Evolutionary conservation across 139 green algal species (phyloP).

Genomic region (Coelastrella sp.): DNA sequence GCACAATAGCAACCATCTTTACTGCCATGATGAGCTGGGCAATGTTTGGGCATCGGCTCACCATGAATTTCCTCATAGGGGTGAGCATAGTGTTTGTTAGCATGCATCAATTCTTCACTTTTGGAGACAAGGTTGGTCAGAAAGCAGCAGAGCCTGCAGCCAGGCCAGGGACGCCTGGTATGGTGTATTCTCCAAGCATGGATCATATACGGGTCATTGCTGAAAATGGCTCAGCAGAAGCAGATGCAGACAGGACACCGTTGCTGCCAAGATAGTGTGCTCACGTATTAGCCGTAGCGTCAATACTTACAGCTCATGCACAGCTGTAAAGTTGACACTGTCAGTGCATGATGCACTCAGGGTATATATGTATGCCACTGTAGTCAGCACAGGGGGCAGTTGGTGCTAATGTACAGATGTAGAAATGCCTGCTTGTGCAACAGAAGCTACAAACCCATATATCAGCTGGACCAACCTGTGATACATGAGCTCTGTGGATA

Average conservation of each 20-base stretch:
- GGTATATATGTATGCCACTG: too few relatives aligned
- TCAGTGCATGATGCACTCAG: too few relatives aligned
- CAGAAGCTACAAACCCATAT: too few relatives aligned
- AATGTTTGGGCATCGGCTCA: conserved; percentile 93
- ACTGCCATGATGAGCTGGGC: conserved; percentile 90
- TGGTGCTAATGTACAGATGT: too few relatives aligned
- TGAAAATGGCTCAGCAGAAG: conserved; percentile 3
- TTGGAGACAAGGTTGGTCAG: conserved; percentile 26
- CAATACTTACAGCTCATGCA: too few relatives aligned
- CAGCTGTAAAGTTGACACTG: too few relatives aligned
- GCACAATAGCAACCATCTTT: conserved; percentile 95
- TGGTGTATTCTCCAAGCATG: conserved; percentile 48
- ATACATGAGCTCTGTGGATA: too few relatives aligned
- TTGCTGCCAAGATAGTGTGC: conserved; percentile 44
- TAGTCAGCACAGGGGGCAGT: too few relatives aligned
- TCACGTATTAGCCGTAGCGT: too few relatives aligned
- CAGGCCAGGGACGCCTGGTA: background rate
- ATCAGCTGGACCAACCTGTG: too few relatives aligned
- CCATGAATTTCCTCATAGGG: conserved; percentile 94
- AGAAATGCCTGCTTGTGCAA: too few relatives aligned
- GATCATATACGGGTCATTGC: conserved; percentile 41
- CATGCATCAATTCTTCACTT: conserved; percentile 89
- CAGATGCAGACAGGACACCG: background rate
- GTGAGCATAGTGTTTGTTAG: conserved; percentile 97
- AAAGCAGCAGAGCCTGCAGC: background rate